phyloP scores from a whole-genome alignment of 163 green algal species.

The Chlorella variabilis region DNA sequence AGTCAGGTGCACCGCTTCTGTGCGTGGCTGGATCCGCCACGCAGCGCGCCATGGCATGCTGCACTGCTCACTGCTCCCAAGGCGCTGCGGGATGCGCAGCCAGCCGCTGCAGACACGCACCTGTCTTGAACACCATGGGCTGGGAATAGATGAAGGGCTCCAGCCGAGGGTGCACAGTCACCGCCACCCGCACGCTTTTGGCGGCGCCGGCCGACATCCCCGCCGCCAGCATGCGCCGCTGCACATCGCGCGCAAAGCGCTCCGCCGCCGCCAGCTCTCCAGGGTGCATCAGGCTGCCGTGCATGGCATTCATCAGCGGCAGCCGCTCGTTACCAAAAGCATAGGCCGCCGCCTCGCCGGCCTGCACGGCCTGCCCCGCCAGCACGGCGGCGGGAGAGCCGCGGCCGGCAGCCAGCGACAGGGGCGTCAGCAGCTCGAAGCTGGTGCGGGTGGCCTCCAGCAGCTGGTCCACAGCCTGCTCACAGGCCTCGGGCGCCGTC shows the following conservation, averaged over 20 bases:
- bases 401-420: not conserved
- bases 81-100: too few species aligned
- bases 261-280: constrained; percentile 32
- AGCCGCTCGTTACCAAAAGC: constrained; percentile 18
- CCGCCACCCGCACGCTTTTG: constrained; percentile 1
- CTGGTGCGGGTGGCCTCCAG: not conserved
- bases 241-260: constrained; percentile 17
- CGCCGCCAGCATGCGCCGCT: constrained; percentile 27
- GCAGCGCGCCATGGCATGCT: too few species aligned
- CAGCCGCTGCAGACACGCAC: too few species aligned
- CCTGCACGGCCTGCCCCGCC: not conserved
- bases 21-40: too few species aligned
- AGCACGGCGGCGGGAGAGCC: constrained; percentile 16
- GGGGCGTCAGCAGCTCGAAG: constrained; percentile 30
- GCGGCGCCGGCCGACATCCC: constrained; percentile 1
- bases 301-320: not conserved
- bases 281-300: constrained; percentile 7
- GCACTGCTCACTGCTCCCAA: too few species aligned
- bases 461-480: not conserved
- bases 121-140: constrained; percentile 8
- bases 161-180: constrained; percentile 17
- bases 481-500: not conserved
- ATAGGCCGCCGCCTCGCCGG: not conserved
- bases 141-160: constrained; percentile 38
- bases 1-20: too few species aligned